Evolutionary conservation across 1,139 yeast genomes (phyloP), one percentile per base, ranked within the genome.

Genomic region (Debaryomyces psychrophilus): DNA sequence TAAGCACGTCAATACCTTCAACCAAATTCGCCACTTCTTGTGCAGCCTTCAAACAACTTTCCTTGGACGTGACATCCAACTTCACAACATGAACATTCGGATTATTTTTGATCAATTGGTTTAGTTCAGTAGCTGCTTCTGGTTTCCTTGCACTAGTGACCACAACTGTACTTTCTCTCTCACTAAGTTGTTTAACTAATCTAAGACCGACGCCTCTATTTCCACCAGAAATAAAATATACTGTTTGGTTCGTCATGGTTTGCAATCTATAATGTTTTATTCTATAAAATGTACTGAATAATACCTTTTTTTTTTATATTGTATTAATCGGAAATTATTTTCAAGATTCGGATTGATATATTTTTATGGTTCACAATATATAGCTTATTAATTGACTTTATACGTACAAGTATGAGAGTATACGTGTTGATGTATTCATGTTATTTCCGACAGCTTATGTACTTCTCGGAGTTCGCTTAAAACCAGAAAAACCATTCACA

Each of bases 191-290:
- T 31, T 56, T 50, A 22, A 53, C 56, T 9, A 55, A 35, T 3
- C 39, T 44, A 17, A 51, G 50, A 3, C 65, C 65, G 40, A 61
- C 50, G 11, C 65, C 65, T 47, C 62, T 52, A 49, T 57, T 58
- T 8, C 52, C 62, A 29, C 65, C 65, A 33, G 60, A 53, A 18
- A 61, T 46, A 27, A 61, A 57, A 43, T 57, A 58, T 9, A 45
- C 48, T 31, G 39, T 40, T 27, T 29, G n/a, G 3, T 31, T 23
- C 4, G 39, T n/a, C 46, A 44, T 44, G 28, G 12, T 33, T 11
- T 33, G 25, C 15, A 33, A 31, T n/a, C 18, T 18, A 4, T 20
- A 9, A 6, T 33, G 7, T 17, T 26, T 26, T 26, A 26, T 20
- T 20, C 22, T n/a, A n/a, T n/a, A n/a, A n/a, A 20, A 20, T 20